Base-by-base conservation (phyloP, 306 rosid genomes). In the Cucurbita maxima region DNA sequence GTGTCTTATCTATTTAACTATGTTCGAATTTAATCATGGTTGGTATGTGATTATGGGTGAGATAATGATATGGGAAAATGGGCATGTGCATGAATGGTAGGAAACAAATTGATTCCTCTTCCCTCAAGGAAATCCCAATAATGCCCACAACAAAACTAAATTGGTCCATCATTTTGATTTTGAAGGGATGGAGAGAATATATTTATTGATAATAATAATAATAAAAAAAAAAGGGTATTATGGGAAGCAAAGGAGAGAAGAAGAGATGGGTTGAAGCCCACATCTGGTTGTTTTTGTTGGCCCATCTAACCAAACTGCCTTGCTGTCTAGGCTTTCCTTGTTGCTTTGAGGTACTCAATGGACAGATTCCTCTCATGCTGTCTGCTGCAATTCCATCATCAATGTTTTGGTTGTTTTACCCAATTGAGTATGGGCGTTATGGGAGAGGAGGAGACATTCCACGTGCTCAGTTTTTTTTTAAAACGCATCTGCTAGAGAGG, bases 191-290 rank as follows among this genome's bases (percentile, higher is more conserved):
- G 15, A 11, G 19, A 59, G 37, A 59, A 30, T 34, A 61, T 37
- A 12, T 13, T 30, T 41, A 13, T 25, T 6, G 51, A 20, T 18
- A 44, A 43, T 1, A 18, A n/a, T n/a, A n/a, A n/a, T n/a, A n/a
- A n/a, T n/a, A n/a, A 44, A 66, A 63, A 1, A 19, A 44, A 44
- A 63, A 0, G 25, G 38, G 8, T n/a, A 64, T 43, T 20, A 44
- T 67, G 53, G 55, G 10, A 22, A 61, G 16, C 15, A 41, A 19
- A 11, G 14, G 5, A 48, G 14, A 50, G 16, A 14, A 41, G 10
- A 44, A 67, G 40, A 44, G 54, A 67, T 19, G 40, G 72, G 55
- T 67, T 67, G 72, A 67, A 67, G 72, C 40, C 72, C 72, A 66
- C 72, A 43, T 40, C 1, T 63, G 50, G 0, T 63, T 63, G 30